Evolutionary conservation across 441 rosid species (phyloP), one percentile per base, ranked within the genome.

Genomic region (Viola pubescens): DNA sequence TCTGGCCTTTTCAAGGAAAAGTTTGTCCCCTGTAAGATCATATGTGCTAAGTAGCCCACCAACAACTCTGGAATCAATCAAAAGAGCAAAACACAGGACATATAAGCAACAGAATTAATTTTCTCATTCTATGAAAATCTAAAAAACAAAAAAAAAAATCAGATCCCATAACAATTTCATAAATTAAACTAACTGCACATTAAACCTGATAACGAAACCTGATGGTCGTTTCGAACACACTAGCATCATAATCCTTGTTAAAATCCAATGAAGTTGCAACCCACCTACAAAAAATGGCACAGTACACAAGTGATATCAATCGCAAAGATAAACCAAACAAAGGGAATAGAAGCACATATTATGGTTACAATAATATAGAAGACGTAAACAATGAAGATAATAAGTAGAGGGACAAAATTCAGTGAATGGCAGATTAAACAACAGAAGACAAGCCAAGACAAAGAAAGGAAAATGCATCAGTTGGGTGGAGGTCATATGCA

Each of bases 211-310:
- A 78, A 82, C 44, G 82, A 73, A 82, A 94, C 99, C 99, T 94
- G 85, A 94, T 94, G 84, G 98, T 94, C 81, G 99, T 94, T 85
- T 91, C 98, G 38, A 91, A 94, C 70, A 94, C 92, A 64, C 97
- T 94, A 60, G 98, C 99, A 12, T 77, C 86, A 60, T 91, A 87
- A 67, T 86, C 82, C 84, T 89, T 94, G 85, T 91, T 77, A 64
- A 91, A 89, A 73, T 91, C 88, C 84, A 94, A 78, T 37, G 98
- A 74, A 65, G 72, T 84, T 40, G 91, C 94, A 70, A 91, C 89
- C 99, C 99, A 94, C 75, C 99, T 94, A 84, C 80, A 82, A 70
- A 51, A 34, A 60, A 37, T 5, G 34, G 34, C 34, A 46, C 9
- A 46, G 2, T 46, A 46, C 4, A 46, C 9, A 6, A 6, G 9